Percentiles rank a stretch among this genome's conserved stretches.
Evolutionary conservation across 371 early-diverging fungal genomes (phyloP).

Genomic region (Apophysomyces sp.): DNA sequence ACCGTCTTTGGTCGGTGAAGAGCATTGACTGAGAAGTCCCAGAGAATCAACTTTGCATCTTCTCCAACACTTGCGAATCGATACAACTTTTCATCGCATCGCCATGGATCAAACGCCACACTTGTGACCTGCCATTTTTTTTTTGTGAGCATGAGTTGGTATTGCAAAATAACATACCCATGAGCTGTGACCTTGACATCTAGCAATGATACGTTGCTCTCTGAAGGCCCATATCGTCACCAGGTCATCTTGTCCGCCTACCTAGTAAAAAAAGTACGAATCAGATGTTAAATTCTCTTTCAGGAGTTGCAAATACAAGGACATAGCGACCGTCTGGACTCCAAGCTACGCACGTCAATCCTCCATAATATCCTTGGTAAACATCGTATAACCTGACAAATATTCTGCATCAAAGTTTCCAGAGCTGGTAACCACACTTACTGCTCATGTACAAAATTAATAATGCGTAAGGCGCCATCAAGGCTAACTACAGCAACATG

Average conservation of each 20-base stretch:
- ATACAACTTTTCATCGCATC: constrained; percentile 81
- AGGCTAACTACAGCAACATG: constrained; percentile 78
- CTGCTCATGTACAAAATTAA: constrained; percentile 74
- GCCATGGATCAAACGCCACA: constrained; percentile 91
- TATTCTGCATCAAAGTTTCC: not conserved
- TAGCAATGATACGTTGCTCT: constrained; percentile 76
- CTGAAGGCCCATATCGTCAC: constrained; percentile 89
- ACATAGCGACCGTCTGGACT: constrained; percentile 92
- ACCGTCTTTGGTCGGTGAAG: constrained; percentile 74
- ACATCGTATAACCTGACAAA: constrained; percentile 62
- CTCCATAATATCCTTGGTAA: constrained; percentile 80
- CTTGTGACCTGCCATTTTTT: constrained; percentile 68
- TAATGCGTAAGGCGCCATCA: constrained; percentile 77
- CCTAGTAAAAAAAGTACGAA: constrained; percentile 21
- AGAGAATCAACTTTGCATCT: constrained; percentile 84
- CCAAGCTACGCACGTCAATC: constrained; percentile 87
- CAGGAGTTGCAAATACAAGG: constrained; percentile 55
- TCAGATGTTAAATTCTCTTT: not conserved
- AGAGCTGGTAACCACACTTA: constrained; percentile 11
- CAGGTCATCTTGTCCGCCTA: constrained; percentile 96
- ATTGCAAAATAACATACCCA: constrained; percentile 60
- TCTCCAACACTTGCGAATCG: constrained; percentile 93
- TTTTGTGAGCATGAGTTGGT: not conserved
- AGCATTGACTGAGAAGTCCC: constrained; percentile 90
- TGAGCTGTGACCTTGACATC: constrained; percentile 94